Evolutionary conservation across 768 basidiomycete genomes (phyloP).

Genomic region (Tricholoma saponaceum): DNA sequence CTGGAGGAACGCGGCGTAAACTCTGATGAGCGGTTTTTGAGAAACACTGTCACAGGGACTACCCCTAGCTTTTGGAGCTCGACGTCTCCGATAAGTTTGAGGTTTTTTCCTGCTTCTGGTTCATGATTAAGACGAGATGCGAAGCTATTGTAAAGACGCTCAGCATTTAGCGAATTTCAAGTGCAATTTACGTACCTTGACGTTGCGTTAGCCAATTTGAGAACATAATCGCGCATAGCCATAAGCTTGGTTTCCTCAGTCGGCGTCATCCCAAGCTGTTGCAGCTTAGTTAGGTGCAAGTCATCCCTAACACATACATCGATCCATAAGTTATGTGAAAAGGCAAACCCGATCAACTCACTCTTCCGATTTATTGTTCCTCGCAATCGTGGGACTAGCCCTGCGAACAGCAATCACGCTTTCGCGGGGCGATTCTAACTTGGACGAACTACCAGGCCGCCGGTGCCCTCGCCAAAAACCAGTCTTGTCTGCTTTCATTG

Average conservation of each 20-base stretch:
- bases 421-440: constrained; percentile 66
- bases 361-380: constrained; percentile 72
- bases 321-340: neutral
- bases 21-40: constrained; percentile 54
- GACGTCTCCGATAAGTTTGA: constrained; percentile 62
- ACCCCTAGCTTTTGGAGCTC: constrained; percentile 86
- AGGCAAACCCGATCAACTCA: constrained; percentile 31
- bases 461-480: constrained; percentile 71
- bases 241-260: constrained; percentile 81
- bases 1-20: constrained; percentile 35
- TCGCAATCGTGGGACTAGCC: constrained; percentile 38
- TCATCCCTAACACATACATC: constrained; percentile 58
- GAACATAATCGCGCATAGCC: constrained; percentile 85
- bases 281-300: constrained; percentile 66
- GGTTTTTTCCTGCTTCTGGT: constrained; percentile 55
- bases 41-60: constrained; percentile 88
- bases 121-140: constrained; percentile 61
- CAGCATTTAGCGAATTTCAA: neutral
- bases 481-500: constrained; percentile 76
- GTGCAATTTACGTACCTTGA: constrained; percentile 50
- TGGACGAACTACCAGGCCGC: constrained; percentile 32
- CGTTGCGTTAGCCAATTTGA: constrained; percentile 76
- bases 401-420: constrained; percentile 66
- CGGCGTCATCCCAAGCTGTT: constrained; percentile 82
- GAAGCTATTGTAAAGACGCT: constrained; percentile 41